Base-by-base conservation (phyloP, 805 yeast species). In the Ogataea saltuana region DNA sequence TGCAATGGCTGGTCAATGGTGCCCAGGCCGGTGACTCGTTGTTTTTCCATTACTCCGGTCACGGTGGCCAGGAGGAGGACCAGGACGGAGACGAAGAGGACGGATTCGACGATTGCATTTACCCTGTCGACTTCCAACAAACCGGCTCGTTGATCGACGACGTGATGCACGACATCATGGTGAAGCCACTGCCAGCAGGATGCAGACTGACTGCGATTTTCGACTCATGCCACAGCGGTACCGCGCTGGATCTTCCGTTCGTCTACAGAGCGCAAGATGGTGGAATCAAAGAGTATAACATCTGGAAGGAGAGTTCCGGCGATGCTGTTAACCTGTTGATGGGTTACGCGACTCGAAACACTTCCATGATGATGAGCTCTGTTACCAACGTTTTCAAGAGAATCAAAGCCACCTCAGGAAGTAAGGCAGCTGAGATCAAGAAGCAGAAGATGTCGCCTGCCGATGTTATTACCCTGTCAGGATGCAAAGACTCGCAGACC, bases 221-320 rank as follows among this genome's bases (percentile, higher is more conserved):
- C 54, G 96, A 88, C 64, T 82, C 88, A 10, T 88, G 96, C 61
- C 96, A 88, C 60, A 84, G 91, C 1, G 96, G 95, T 10, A 78
- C 91, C 1, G 91, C 78, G 1, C 63, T 88, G 51, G 96, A 88
- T 62, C 67, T 88, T 45, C 96, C 95, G 1, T 88, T 78, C 54
- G 72, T 78, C 36, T 88, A 88, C 63, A 48, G 67, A 36, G 84
- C 93, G 4, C 85, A 91, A 13, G 84, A 85, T 59, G 96, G 96
- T 47, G 81, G 85, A 3, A 60, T 87, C 38, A 88, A 87, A 64
- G 95, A 86, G 62, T 90, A 90, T 32, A 85, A 82, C 59, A 63
- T 86, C 53, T 76, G 83, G 68, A 82, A 84, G 59, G 89, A 84
- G 49, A 83, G 87, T 5, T 88, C 90, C 10, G 68, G 70, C 39